Conservation (phyloP, 805 yeast species). For the Pichia paraexigua region DNA sequence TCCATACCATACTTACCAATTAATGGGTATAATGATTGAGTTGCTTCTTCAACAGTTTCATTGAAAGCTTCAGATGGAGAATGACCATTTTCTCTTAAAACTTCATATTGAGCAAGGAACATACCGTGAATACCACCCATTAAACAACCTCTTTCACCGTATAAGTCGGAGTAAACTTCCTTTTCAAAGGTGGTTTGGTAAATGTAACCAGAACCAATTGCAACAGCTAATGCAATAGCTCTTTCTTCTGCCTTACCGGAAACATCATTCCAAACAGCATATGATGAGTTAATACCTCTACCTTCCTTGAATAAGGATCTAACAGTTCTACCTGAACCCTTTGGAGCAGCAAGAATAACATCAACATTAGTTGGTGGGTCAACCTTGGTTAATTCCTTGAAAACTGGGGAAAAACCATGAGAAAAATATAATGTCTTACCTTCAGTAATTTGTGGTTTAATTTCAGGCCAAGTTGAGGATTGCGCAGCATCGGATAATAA, state of each 20-base stretch:
- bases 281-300: slow-evolving; percentile 99
- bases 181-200: slow-evolving; percentile 99
- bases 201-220: slow-evolving; percentile 99
- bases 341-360: slow-evolving; percentile 98
- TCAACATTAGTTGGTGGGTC: slow-evolving; percentile 93
- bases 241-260: slow-evolving; percentile 99
- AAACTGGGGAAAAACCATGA: slow-evolving; percentile 99
- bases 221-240: slow-evolving; percentile 97
- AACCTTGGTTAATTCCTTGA: slow-evolving; percentile 95
- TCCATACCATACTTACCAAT: slow-evolving; percentile 99
- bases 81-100: slow-evolving; percentile 98
- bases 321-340: slow-evolving; percentile 99
- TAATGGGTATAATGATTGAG: slow-evolving; percentile 98
- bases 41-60: slow-evolving; percentile 99
- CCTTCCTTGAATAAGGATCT: slow-evolving; percentile 99
- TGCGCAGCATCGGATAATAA: slow-evolving; percentile 98
- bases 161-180: slow-evolving; percentile 98
- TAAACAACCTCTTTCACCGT: slow-evolving; percentile 99
- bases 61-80: slow-evolving; percentile 99
- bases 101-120: slow-evolving; percentile 99
- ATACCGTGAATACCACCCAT: slow-evolving; percentile 99
- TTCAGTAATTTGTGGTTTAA: slow-evolving; percentile 89
- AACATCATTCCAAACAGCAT: slow-evolving; percentile 99
- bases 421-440: slow-evolving; percentile 98
- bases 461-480: slow-evolving; percentile 89